Conservation (phyloP, 257 asterid genomes). For the Nicotiana noctiflora region DNA sequence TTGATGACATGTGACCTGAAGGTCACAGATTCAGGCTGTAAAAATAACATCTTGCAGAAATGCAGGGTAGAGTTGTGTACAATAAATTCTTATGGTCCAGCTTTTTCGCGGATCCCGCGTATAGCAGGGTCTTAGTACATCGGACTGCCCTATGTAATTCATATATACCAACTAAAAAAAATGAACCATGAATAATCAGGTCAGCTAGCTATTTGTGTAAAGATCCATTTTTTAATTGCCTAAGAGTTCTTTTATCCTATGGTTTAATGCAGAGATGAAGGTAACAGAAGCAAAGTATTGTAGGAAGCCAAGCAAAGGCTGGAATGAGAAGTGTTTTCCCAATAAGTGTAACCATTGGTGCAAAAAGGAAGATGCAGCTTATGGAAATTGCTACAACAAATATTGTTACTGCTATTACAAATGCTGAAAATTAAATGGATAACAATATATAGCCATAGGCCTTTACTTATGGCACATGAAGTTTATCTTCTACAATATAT, state of each 20-base stretch:
- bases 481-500: background rate
- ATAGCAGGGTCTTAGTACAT: no score
- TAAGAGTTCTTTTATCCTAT: background rate
- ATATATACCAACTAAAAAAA: no score
- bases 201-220: no score
- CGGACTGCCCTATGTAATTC: no score
- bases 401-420: conserved; percentile 2
- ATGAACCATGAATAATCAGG: no score
- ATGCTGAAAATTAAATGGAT: background rate
- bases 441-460: background rate
- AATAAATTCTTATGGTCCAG: no score
- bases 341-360: conserved; percentile 3
- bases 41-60: no score
- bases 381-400: conserved; percentile 2
- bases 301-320: background rate
- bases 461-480: background rate
- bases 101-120: no score
- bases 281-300: conserved; percentile 4
- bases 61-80: no score
- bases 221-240: no score
- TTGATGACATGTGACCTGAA: no score
- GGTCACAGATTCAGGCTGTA: no score
- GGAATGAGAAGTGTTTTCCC: background rate
- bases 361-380: background rate
- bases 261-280: background rate